Percentiles rank a stretch among this genome's conserved stretches.
Conservation (phyloP, 495 filamentous ascomycete species). For the Aspergillus bridgeri region DNA sequence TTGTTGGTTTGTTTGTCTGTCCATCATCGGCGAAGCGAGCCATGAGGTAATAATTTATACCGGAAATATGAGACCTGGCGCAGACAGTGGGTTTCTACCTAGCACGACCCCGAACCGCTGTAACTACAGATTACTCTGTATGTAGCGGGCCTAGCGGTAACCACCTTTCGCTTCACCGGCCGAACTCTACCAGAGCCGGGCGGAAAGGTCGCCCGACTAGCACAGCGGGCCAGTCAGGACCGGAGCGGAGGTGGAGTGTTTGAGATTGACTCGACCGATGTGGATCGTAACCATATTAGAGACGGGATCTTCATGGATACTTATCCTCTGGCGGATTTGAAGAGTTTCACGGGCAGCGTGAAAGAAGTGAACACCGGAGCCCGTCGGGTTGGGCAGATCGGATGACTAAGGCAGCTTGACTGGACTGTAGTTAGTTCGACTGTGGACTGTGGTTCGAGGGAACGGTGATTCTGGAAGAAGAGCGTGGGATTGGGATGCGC, state of each 20-base stretch:
- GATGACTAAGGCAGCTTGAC: not conserved
- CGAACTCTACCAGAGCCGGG: not conserved
- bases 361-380: not conserved
- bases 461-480: too few species aligned
- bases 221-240: not conserved
- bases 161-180: not conserved
- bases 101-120: too few species aligned
- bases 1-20: too few species aligned
- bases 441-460: too few species aligned
- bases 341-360: not conserved
- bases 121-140: too few species aligned
- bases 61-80: not conserved
- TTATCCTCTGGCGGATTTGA: not conserved
- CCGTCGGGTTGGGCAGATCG: not conserved
- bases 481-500: too few species aligned
- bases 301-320: constrained; percentile 8
- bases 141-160: too few species aligned
- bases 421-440: too few species aligned
- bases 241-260: constrained; percentile 7
- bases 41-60: not conserved
- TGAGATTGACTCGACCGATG: constrained; percentile 8
- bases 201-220: not conserved
- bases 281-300: constrained; percentile 11
- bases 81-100: too few species aligned
- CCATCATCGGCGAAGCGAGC: not conserved